Conservation (phyloP, 495 filamentous ascomycete species). For the Aspergillus mulundensis region DNA sequence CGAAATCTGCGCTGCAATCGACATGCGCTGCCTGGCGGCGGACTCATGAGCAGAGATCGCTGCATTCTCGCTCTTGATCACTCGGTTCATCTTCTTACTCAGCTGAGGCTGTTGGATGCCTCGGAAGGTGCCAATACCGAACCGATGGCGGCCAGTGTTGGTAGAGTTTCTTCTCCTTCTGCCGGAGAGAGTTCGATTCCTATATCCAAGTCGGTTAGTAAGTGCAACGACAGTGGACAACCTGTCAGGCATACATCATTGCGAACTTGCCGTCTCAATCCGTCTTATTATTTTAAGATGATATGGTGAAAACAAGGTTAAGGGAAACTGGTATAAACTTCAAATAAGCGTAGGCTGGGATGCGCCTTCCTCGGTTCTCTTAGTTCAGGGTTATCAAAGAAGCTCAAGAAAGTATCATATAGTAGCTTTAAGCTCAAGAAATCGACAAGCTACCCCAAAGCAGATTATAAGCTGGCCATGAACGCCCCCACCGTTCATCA, state of each 20-base stretch:
- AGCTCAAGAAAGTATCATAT: too few species aligned
- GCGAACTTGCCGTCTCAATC: not conserved
- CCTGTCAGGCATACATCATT: conserved; percentile 8
- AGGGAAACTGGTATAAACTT: not conserved
- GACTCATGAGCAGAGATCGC: conserved; percentile 77
- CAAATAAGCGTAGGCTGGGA: not conserved
- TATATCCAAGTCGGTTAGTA: conserved; percentile 21
- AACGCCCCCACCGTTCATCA: not conserved
- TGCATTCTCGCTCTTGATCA: conserved; percentile 89
- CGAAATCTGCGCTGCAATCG: conserved; percentile 84
- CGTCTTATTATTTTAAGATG: not conserved
- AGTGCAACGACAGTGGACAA: not conserved
- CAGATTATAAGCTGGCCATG: not conserved
- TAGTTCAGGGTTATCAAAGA: not conserved
- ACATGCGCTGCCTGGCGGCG: conserved; percentile 74
- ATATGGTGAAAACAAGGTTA: not conserved
- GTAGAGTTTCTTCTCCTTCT: conserved; percentile 43
- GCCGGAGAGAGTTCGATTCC: conserved; percentile 60
- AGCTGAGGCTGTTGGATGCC: conserved; percentile 79
- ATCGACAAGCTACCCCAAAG: not conserved
- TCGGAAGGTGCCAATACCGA: conserved; percentile 78
- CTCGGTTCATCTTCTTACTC: conserved; percentile 74
- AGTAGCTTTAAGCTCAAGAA: too few species aligned
- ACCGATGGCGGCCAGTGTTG: conserved; percentile 50
- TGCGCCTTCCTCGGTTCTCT: conserved; percentile 11